Evolutionary conservation across 164 flowering plant genomes (phyloP).

Genomic region (Berberis vulgaris): DNA sequence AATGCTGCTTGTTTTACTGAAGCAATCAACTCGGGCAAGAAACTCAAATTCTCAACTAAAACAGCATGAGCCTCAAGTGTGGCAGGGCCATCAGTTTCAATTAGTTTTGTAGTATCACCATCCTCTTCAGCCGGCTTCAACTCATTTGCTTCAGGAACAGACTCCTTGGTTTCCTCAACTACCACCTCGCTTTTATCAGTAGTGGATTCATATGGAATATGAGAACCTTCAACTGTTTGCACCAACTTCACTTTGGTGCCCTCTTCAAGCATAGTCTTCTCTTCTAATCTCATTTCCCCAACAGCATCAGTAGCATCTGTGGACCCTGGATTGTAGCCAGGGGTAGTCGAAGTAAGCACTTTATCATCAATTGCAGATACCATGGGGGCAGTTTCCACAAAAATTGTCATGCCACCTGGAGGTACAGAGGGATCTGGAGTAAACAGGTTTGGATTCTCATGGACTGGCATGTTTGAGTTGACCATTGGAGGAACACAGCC

Average conservation of each 20-base stretch:
- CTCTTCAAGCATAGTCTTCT: slow-evolving; percentile 15
- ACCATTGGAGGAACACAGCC: slow-evolving; percentile 22
- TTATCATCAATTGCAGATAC: slow-evolving; percentile 18
- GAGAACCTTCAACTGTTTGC: slow-evolving; percentile 14
- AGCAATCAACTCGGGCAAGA: slow-evolving; percentile 69
- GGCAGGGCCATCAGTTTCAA: slow-evolving; percentile 15
- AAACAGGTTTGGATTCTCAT: slow-evolving; percentile 22
- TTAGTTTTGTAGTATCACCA: slow-evolving; percentile 18
- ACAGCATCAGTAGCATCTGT: slow-evolving; percentile 2
- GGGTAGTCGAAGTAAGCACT: slow-evolving; percentile 13
- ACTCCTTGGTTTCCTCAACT: slow-evolving; percentile 12
- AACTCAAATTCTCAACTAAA: slow-evolving; percentile 30
- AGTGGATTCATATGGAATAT: slow-evolving; percentile 10
- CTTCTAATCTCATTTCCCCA: slow-evolving; percentile 19
- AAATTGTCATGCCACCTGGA: slow-evolving; percentile 5
- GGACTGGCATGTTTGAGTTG: slow-evolving; percentile 22
- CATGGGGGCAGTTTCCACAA: slow-evolving; percentile 14
- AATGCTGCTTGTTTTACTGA: slow-evolving; percentile 55
- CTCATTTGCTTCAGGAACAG: slow-evolving; percentile 15
- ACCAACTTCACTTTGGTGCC: slow-evolving; percentile 11
- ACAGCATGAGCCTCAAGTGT: slow-evolving; percentile 21
- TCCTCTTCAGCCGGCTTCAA: slow-evolving; percentile 16
- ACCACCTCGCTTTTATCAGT: slow-evolving; percentile 11
- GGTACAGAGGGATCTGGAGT: slow-evolving; percentile 22
- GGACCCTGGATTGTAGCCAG: slow-evolving; percentile 13